Evolutionary conservation across 352 stramenopile species (phyloP).

Genomic region (Phytophthora capsici): DNA sequence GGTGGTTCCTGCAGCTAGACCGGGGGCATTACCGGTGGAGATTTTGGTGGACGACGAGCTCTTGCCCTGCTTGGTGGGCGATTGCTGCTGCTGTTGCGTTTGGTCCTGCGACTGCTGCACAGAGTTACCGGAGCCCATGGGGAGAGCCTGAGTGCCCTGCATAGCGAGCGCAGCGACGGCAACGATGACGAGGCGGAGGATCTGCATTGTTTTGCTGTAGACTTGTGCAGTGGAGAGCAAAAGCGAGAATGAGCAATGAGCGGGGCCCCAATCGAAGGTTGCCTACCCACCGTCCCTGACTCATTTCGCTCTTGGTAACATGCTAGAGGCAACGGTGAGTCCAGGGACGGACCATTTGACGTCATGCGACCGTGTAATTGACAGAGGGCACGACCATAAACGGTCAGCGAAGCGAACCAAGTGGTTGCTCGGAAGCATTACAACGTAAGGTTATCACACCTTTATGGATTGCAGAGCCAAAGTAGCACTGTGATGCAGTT

Average conservation of each 20-base stretch:
- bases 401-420: slow-evolving; percentile 10
- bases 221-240: slow-evolving; percentile 11
- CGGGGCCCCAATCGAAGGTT: not conserved
- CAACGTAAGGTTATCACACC: slow-evolving; percentile 6
- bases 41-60: slow-evolving; percentile 16
- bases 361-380: slow-evolving; percentile 1
- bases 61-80: slow-evolving; percentile 3
- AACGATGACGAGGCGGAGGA: slow-evolving; percentile 23
- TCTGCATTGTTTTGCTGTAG: slow-evolving; percentile 18
- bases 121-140: not conserved
- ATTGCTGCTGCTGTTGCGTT: slow-evolving; percentile 8
- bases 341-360: not conserved
- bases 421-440: slow-evolving; percentile 11
- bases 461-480: not conserved
- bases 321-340: not conserved
- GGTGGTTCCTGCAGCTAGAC: slow-evolving; percentile 38
- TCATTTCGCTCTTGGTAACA: not conserved
- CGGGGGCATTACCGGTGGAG: slow-evolving; percentile 31
- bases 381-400: slow-evolving; percentile 8
- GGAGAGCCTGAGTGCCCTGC: slow-evolving; percentile 39
- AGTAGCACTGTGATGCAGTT: not conserved
- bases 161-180: slow-evolving; percentile 33
- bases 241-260: slow-evolving; percentile 15
- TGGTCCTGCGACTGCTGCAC: slow-evolving; percentile 5
- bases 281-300: not conserved